These are phyloP conservation scores for Aspergillus brunneoviolaceus DNA, from an alignment of 2,329 filamentous ascomycete species.

Conservation along the genomic window DNA sequence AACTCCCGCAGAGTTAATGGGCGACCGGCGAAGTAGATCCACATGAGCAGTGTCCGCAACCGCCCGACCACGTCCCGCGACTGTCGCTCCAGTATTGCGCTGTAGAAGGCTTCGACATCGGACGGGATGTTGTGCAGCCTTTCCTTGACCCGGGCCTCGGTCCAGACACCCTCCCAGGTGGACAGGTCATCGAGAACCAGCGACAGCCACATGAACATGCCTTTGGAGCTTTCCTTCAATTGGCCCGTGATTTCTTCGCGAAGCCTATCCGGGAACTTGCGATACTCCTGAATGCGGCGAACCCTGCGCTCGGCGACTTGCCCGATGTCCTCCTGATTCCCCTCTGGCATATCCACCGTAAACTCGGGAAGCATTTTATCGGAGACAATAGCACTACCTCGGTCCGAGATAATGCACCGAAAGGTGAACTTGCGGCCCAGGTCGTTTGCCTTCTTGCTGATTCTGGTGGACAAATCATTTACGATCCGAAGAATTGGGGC, in stretches of 20 bases:
- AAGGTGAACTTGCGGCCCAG: not conserved
- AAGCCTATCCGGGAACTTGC: not conserved
- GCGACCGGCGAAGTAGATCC: not conserved
- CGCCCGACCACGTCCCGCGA: not conserved
- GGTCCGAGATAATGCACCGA: not conserved
- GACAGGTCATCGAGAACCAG: not conserved
- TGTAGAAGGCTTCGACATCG: conserved; percentile 3
- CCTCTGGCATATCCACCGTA: not conserved
- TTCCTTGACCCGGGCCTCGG: not conserved
- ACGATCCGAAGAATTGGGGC: not conserved
- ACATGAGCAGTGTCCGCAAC: not conserved
- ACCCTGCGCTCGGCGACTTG: not conserved
- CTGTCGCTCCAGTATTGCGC: not conserved
- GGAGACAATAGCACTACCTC: not conserved
- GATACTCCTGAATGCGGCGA: not conserved
- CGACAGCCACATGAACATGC: conserved; percentile 8
- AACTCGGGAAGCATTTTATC: not conserved
- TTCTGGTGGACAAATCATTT: not conserved
- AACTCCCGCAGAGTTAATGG: not conserved
- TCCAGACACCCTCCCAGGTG: not conserved
- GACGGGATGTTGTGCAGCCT: conserved; percentile 1
- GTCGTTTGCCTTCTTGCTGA: not conserved
- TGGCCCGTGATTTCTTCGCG: not conserved
- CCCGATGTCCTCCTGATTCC: not conserved
- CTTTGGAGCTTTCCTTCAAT: not conserved